A percentile compares a stretch with the other conserved stretches of the same genome.
Evolutionary conservation across 139 green algal species (phyloP).

Genomic region (Chlamydomonas schloesseri): DNA sequence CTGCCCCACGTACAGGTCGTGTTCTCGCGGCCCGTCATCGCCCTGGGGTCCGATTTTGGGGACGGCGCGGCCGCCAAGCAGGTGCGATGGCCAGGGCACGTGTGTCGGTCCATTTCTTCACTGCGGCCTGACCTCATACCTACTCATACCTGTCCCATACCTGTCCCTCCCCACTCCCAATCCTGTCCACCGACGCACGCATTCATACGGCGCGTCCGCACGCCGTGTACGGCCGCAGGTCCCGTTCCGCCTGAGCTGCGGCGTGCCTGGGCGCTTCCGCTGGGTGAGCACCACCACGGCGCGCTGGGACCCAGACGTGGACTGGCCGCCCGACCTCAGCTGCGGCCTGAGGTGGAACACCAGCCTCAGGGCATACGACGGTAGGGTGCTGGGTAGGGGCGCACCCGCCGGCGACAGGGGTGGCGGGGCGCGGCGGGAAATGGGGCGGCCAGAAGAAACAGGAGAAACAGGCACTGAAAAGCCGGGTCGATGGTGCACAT

Average conservation of each 20-base stretch:
- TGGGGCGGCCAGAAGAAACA: too few species aligned
- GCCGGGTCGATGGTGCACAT: too few species aligned
- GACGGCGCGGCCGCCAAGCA: neutral
- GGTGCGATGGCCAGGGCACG: neutral
- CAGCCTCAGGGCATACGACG: constrained; percentile 60
- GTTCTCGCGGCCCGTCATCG: constrained; percentile 67
- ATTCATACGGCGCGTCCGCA: too few species aligned
- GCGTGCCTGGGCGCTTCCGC: constrained; percentile 47
- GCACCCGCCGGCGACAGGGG: too few species aligned
- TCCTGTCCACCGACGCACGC: too few species aligned
- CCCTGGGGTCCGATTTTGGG: constrained; percentile 66
- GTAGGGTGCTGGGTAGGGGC: neutral
- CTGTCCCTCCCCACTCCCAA: too few species aligned
- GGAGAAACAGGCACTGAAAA: too few species aligned
- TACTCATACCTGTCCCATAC: neutral
- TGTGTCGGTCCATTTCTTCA: too few species aligned
- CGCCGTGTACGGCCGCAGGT: constrained; percentile 10
- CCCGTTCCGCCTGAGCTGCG: constrained; percentile 64
- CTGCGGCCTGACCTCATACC: neutral
- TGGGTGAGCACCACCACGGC: constrained; percentile 72
- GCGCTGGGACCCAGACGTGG: constrained; percentile 54
- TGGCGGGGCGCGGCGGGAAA: too few species aligned
- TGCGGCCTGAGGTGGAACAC: constrained; percentile 58
- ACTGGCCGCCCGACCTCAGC: constrained; percentile 66
- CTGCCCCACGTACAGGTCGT: constrained; percentile 64